Evolutionary conservation across 306 rosid genomes (phyloP).

Genomic region (Glycine soja): DNA sequence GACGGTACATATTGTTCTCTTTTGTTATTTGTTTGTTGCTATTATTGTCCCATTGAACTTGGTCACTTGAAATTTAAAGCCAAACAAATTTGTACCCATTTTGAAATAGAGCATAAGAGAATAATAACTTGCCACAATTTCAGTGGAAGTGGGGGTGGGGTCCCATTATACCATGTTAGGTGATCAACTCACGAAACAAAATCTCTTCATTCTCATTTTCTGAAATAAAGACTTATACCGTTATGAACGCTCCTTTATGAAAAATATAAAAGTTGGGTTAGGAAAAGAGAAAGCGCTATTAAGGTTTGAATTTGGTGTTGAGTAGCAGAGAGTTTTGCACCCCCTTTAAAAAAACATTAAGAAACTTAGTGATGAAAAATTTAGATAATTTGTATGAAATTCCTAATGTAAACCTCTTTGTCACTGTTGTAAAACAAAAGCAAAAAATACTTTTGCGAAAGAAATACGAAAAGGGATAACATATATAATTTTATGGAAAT

Average conservation of each 20-base stretch:
- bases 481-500: too few species aligned
- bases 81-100: constrained; percentile 30
- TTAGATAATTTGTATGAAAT: too few species aligned
- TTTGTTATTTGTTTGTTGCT: constrained; percentile 27
- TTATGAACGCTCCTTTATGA: constrained; percentile 33
- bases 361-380: too few species aligned
- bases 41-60: constrained; percentile 34
- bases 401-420: too few species aligned
- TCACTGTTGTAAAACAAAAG: too few species aligned
- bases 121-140: constrained; percentile 15
- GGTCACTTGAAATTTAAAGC: constrained; percentile 29
- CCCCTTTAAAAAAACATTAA: background rate
- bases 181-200: constrained; percentile 33
- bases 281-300: constrained; percentile 23
- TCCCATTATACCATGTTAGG: constrained; percentile 24
- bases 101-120: background rate
- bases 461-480: too few species aligned
- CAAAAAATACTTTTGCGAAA: too few species aligned
- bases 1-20: background rate
- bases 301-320: constrained; percentile 41
- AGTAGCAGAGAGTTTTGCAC: background rate
- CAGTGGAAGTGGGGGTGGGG: constrained; percentile 21
- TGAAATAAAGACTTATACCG: constrained; percentile 30
- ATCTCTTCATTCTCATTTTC: constrained; percentile 20
- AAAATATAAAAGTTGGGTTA: background rate